Base-by-base conservation (phyloP, 2,329 filamentous ascomycete species). In the Aspergillus persii region DNA sequence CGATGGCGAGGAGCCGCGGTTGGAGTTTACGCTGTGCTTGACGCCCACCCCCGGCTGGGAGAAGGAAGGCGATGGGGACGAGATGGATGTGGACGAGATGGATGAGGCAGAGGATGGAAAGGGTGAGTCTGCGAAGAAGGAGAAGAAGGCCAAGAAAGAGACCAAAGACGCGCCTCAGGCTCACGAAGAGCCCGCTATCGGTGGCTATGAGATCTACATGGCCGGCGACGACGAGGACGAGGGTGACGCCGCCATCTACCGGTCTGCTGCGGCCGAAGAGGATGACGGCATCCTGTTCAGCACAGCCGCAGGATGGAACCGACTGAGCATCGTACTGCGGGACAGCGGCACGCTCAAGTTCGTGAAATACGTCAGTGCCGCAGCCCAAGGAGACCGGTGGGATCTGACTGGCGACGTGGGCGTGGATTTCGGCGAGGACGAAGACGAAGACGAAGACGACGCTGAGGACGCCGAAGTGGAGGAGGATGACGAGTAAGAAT, bases 311-410 rank as follows among this genome's bases (percentile, higher is more conserved):
- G 80, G 81, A 7, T 99, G 95, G 95, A 98, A 98, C 76, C 91
- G 90, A 64, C 83, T 99, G 80, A 92, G 89, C 64, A 86, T 99
- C 65, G 95, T 98, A 33, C 80, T 98, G 66, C 85, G 95, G 59
- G 95, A 99, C 73, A 87, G 86, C 66, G 93, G 91, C 12, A 89
- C 90, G 12, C 81, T 99, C 71, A 89, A 91, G 74, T 99, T 99
- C 73, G 92, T 98, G 70, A 99, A 98, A 81, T 99, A 98, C 74
- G 89, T 99, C 26, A 96, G 90, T 76, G 83, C 83, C 60, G 85
- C 83, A 53, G 95, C 95, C 7, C 86, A 86, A 70, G 95, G 95
- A 0, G 95, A 98, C 77, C 84, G 95, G 48, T 98, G 93, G 92
- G 95, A 99, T 77, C 82, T 98, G 53, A 89, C 86, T 50, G 95